Evolutionary conservation across 2,329 filamentous ascomycete species (phyloP).

Genomic region (Geosmithia flava): DNA sequence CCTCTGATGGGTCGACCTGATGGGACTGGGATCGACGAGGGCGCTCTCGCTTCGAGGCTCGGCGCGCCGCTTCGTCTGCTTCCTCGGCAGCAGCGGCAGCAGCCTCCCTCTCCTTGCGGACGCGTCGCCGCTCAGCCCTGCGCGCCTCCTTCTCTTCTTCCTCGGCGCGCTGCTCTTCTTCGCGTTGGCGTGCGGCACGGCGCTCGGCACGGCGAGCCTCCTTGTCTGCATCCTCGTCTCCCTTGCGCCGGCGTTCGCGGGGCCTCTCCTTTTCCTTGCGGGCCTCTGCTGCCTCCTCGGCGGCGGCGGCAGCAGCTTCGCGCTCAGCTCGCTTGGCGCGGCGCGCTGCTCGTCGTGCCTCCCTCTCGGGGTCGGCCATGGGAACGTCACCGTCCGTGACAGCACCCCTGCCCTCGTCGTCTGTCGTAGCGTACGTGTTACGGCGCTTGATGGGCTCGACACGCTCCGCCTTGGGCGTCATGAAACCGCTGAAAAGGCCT

Average conservation of each 20-base stretch:
- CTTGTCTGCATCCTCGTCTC: constrained; percentile 47
- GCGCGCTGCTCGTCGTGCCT: constrained; percentile 51
- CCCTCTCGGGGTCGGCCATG: constrained; percentile 42
- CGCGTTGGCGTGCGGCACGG: constrained; percentile 32
- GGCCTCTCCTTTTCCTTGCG: constrained; percentile 44
- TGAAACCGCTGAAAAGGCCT: constrained; percentile 50
- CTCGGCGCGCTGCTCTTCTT: constrained; percentile 27
- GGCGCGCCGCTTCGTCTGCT: constrained; percentile 32
- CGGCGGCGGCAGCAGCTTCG: constrained; percentile 25
- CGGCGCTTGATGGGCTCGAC: constrained; percentile 27
- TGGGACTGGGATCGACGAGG: constrained; percentile 25
- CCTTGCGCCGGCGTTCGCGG: constrained; percentile 39
- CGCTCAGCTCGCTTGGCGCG: constrained; percentile 42
- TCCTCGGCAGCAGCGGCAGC: constrained; percentile 26
- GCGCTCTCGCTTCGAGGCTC: constrained; percentile 33
- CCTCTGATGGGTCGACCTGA: constrained; percentile 24
- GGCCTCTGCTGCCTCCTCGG: constrained; percentile 28
- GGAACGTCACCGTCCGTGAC: constrained; percentile 34
- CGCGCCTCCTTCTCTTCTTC: constrained; percentile 23
- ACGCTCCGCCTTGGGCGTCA: constrained; percentile 30
- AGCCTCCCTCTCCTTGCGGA: constrained; percentile 33
- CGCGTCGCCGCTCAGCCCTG: constrained; percentile 35
- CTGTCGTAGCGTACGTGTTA: constrained; percentile 34
- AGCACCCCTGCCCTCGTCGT: constrained; percentile 37
- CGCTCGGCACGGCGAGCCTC: constrained; percentile 45